Conservation (phyloP, 306 rosid genomes). For the Castanopsis chinensis region DNA sequence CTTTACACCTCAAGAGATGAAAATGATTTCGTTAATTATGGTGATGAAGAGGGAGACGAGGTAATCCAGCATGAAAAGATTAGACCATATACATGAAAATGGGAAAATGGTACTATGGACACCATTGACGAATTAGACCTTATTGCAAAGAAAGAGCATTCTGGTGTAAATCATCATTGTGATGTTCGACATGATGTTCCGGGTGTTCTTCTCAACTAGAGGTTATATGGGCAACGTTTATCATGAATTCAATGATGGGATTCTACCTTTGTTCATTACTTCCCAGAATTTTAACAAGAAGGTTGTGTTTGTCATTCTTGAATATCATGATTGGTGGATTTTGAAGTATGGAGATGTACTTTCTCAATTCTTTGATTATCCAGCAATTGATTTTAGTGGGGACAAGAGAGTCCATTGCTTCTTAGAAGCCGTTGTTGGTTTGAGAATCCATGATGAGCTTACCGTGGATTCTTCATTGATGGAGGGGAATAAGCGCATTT, state of each 20-base stretch:
- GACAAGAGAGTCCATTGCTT: constrained; percentile 82
- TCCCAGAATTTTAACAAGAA: constrained; percentile 75
- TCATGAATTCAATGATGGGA: constrained; percentile 95
- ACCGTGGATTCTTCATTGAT: constrained; percentile 60
- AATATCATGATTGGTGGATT: constrained; percentile 89
- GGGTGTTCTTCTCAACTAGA: constrained; percentile 63
- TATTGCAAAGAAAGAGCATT: too few species aligned
- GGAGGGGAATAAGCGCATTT: constrained; percentile 56
- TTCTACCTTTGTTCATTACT: constrained; percentile 79
- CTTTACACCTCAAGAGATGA: constrained; percentile 45
- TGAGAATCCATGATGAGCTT: constrained; percentile 81
- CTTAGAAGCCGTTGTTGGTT: constrained; percentile 76
- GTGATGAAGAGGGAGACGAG: constrained; percentile 19
- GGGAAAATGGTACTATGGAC: constrained; percentile 81
- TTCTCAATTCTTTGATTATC: constrained; percentile 67
- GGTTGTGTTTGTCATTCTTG: constrained; percentile 84
- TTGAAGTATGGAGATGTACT: constrained; percentile 75
- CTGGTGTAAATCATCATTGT: too few species aligned
- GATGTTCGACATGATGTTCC: too few species aligned
- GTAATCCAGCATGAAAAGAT: constrained; percentile 57
- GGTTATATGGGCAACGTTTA: constrained; percentile 94
- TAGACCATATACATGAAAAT: constrained; percentile 83
- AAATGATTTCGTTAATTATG: constrained; percentile 1
- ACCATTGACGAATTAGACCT: constrained; percentile 24
- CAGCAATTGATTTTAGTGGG: constrained; percentile 51